Base-by-base conservation (phyloP, 1,139 yeast species). In the Magnusiomyces ingens region DNA sequence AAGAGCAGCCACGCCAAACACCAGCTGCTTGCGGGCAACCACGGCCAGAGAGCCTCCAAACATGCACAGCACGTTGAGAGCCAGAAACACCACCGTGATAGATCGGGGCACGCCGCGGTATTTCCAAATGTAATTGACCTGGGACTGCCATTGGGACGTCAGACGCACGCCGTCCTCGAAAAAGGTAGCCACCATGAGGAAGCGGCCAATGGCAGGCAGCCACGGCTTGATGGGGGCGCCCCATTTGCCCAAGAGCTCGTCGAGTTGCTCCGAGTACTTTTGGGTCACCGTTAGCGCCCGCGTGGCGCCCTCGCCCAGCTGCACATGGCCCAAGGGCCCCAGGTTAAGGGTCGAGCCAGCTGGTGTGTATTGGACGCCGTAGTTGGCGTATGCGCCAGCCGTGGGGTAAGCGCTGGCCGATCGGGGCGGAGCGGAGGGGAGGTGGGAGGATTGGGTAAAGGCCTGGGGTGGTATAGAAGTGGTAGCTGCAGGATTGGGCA, bases 181-280 rank as follows among this genome's bases (percentile, higher is more conserved):
- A 67, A 91, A 93, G 0, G 99, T 93, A 53, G 96, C 96, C 57
- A 93, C 96, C 61, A 93, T 90, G 62, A 91, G 79, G 58, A 88
- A 84, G 55, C 99, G 78, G 29, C 97, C 98, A 61, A 93, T 79
- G 21, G 84, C 83, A 11, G 98, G 98, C 53, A 74, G 64, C 57
- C 68, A 69, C 22, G 76, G 76, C 64, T 70, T 69, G 51, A 72
- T 55, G 4, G 76, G 75, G 21, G 66, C 66, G 18, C 73, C 70
- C 17, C 68, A 51, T 40, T 60, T 60, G 55, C 74, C 75, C 38
- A 72, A 58, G 44, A 61, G 53, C 52, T 64, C 60, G 58, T 71
- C 74, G 38, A 68, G 49, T 38, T 62, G 52, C 53, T 67, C 66
- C 6, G 72, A 62, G 37, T 57, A 41, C 38, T 58, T 26, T 21